Evolutionary conservation across 78 protist species (phyloP), one percentile per base, ranked within the genome.

Genomic region (Dictyostelium capitatum): DNA sequence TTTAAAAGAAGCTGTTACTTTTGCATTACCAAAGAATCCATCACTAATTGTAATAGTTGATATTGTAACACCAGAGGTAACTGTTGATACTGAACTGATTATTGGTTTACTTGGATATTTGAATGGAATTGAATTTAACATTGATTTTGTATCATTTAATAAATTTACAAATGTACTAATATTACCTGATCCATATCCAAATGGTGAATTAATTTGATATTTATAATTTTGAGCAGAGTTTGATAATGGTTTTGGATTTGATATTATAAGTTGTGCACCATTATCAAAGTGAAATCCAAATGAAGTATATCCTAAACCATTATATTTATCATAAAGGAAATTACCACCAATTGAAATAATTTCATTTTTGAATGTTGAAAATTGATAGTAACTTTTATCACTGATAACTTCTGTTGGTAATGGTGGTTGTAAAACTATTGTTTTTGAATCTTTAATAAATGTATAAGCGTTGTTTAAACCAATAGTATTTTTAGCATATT

Each of bases 311-410:
- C 7, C 10, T 59, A 4, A 23, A 59, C 32, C 69, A 59, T 59
- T 59, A 25, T 59, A 59, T 59, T 23, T 59, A 59, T 59, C 69
- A 59, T 59, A 59, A 15, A 59, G 69, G 20, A 59, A 59, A 59
- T 59, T 4, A 23, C 69, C 69, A 59, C 5, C 30, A 23, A 59
- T 23, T 9, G 5, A 23, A 59, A 59, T 59, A 17, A 2, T 4
- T 15, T 17, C 69, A 59, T 59, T 23, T 59, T 10, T 20, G 30
- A 59, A 59, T 59, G 43, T 20, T 20, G 69, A 59, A 59, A 59
- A 59, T 23, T 23, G 23, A 23, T 59, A 59, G 19, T 19, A 5
- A 59, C 5, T 59, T 5, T 59, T 59, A 59, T 59, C 30, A 20
- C n/a, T n/a, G n/a, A n/a, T n/a, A n/a, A n/a, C n/a, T n/a, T 6